Evolutionary conservation across 257 asterid genomes (phyloP), one percentile per base, ranked within the genome.

Genomic region (Solanum raphanifolium): DNA sequence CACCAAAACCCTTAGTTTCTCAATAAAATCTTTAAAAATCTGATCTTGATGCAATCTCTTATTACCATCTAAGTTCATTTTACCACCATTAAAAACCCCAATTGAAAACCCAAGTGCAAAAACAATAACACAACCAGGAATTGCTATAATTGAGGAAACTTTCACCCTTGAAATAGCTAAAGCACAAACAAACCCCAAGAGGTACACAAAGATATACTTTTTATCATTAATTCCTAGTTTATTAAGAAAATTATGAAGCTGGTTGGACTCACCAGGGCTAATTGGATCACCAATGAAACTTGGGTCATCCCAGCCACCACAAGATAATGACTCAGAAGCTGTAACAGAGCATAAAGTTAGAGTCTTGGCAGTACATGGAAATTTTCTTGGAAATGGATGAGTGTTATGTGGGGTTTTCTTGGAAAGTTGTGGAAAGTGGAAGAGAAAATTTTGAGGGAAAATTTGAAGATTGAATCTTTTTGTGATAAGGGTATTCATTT

Each of bases 181-280:
- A 35, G 99, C 98, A 88, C 98, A 94, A 82, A 95, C 91, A 89
- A 96, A 94, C 7, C 99, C 99, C 88, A 95, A 92, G 48, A 94
- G 89, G 87, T 93, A 96, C 75, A 96, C 98, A 89, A 93, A 93
- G 29, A 92, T 90, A 88, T 86, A 93, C 91, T 94, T 96, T 89
- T 90, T 94, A 85, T 93, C 98, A 84, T 90, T 93, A 65, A 95
- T 90, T 87, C 99, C 98, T 13, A 93, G 87, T 6, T 94, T 95
- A 86, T 88, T 86, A 82, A 95, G 90, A 85, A 95, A 88, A 88
- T 83, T 89, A 27, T 66, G 90, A 36, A 95, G 84, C 92, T 76
- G 92, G 85, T 91, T 93, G 78, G 93, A 91, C 95, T 93, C 97
- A 88, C 94, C 94, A 21, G 94, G 90, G 58, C 75, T 79, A 85